Conservation (phyloP, 352 stramenopile species). For the Phytophthora constricta region DNA sequence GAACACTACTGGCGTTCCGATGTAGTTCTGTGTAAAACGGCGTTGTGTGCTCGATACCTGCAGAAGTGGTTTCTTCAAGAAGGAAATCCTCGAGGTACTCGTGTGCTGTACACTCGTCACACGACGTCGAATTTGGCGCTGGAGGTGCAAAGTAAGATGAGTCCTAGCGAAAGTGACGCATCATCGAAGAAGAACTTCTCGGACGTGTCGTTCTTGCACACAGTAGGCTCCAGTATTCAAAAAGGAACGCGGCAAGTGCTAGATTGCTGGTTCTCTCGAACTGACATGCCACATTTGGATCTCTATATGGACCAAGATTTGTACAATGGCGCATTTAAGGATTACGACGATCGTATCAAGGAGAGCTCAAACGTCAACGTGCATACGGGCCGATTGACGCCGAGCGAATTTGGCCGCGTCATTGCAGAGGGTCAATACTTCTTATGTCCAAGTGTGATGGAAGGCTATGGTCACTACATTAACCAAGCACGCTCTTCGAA, state of each 20-base stretch:
- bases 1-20: conserved; percentile 44
- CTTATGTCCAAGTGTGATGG: conserved; percentile 54
- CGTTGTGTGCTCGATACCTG: conserved; percentile 38
- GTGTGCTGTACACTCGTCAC: conserved; percentile 59
- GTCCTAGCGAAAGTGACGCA: neutral
- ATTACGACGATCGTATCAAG: conserved; percentile 18
- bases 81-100: conserved; percentile 47
- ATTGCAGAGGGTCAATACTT: conserved; percentile 48
- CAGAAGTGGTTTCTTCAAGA: conserved; percentile 50
- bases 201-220: conserved; percentile 40
- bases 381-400: conserved; percentile 33
- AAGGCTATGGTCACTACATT: conserved; percentile 69
- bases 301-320: conserved; percentile 46
- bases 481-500: conserved; percentile 60
- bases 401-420: conserved; percentile 39
- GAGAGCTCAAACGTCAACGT: conserved; percentile 27
- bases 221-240: conserved; percentile 37
- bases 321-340: conserved; percentile 38
- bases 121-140: conserved; percentile 47
- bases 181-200: conserved; percentile 33
- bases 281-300: conserved; percentile 46
- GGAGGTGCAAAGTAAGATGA: conserved; percentile 25
- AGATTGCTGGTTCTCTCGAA: conserved; percentile 45
- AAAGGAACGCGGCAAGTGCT: conserved; percentile 48
- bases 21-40: conserved; percentile 50